Evolutionary conservation across 345 rosid species (phyloP), one percentile per base, ranked within the genome.

Genomic region (Orychophragmus violaceus): DNA sequence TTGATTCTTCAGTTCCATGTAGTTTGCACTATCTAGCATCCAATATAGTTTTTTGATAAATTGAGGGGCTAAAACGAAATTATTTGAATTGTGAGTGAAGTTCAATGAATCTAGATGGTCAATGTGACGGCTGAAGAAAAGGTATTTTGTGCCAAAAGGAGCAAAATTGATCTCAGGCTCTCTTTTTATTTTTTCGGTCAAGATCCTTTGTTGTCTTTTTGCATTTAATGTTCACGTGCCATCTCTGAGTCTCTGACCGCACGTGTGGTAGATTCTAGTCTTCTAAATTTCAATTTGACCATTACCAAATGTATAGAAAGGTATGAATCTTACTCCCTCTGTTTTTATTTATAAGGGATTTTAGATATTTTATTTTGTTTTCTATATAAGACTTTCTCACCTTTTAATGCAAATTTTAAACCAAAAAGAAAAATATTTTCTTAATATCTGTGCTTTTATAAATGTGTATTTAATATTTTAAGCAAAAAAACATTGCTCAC

Each of bases 51-150:
- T n/a, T 41, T 11, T 13, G 23, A 39, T 14, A 16, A 51, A 3
- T 13, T 24, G n/a, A 60, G 68, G 68, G 72, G 23, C 48, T 32
- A 24, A 66, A 66, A 9, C 22, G 39, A 19, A 66, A 52, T 32
- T 5, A 36, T 0, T 14, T 0, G 19, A 17, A 17, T 30, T 12
- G 54, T 50, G 25, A 52, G 41, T 64, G 65, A 72, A 30, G 77
- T 74, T 68, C 68, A 66, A 59, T 66, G 72, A 50, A 72, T 50
- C 77, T 72, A 51, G 71, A 33, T 72, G 71, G 77, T 73, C 77
- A 73, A 73, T 60, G 72, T 45, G 77, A 66, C 72, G 77, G 77
- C 77, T 62, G 69, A 70, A 42, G 27, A 24, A 33, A 70, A 70
- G 32, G 62, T 61, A 30, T 22, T 52, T 67, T 46, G 29, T 68